phyloP scores from a whole-genome alignment of 1,284 basidiomycete species.

The Amylostereum areolatum region DNA sequence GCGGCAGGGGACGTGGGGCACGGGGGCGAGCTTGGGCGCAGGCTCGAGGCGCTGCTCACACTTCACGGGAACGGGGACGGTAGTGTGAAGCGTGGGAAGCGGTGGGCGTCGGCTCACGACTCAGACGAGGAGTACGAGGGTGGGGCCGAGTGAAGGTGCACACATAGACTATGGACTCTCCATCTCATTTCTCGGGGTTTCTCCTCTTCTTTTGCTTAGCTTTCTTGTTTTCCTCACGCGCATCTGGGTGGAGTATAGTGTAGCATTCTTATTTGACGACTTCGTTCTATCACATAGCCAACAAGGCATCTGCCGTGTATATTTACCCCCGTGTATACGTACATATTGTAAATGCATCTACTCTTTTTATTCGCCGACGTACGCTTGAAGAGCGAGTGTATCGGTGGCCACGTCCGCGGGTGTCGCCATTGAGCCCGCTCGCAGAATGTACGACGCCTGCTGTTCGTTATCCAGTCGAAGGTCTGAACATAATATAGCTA shows the following conservation, averaged over 20 bases:
- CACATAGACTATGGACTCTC: background rate
- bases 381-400: too few species aligned
- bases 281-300: too few species aligned
- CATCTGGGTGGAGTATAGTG: background rate
- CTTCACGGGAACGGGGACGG: conserved; percentile 27
- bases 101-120: conserved; percentile 21
- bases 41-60: conserved; percentile 64
- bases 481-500: too few species aligned
- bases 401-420: too few species aligned
- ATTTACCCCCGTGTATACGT: too few species aligned
- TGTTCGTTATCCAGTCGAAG: too few species aligned
- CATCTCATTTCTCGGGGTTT: background rate
- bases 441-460: too few species aligned
- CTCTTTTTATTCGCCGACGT: too few species aligned
- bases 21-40: conserved; percentile 66
- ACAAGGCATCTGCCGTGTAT: too few species aligned
- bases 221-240: background rate
- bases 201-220: background rate
- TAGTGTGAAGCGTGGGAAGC: conserved; percentile 19
- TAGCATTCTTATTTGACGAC: too few species aligned
- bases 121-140: conserved; percentile 17
- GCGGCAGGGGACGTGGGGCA: conserved; percentile 66
- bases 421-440: too few species aligned
- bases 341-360: too few species aligned
- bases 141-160: conserved; percentile 8